Evolutionary conservation across 2,329 filamentous ascomycete species (phyloP), one percentile per base, ranked within the genome.

Genomic region (Chaetomiaceae sp.): DNA sequence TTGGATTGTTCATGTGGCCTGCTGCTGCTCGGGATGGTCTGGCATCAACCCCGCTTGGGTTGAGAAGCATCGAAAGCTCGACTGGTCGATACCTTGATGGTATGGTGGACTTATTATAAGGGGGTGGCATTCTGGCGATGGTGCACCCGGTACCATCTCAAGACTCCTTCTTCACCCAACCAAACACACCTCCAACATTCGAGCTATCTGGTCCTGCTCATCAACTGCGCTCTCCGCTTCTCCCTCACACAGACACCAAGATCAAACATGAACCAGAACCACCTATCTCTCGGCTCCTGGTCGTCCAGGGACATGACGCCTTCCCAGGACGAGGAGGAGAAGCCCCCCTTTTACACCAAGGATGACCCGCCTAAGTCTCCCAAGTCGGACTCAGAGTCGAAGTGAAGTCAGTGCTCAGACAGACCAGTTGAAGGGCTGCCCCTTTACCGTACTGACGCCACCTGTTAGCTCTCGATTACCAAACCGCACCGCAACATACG

Each of bases 41-140:
- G 53, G 36, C 42, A 51, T 51, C 53, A 51, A 55, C 53, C 53
- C 53, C 42, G 31, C 42, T 47, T 44, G 53, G 36, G 27, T 46
- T 31, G 23, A 37, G 9, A 9, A 33, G 31, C 12, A 9, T 17
- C n/a, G 15, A 19, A 23, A 20, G 20, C 19, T 39, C 39, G 14
- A 19, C 3, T 25, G 33, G 9, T n/a, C n/a, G n/a, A n/a, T n/a
- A n/a, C n/a, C n/a, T n/a, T 7, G 19, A 22, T 40, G 12, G 15
- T 36, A 27, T 15, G 23, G 40, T 25, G 33, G 45, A 54, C 14
- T 31, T 12, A 31, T 31, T 54, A 50, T 50, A 54, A 46, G 25
- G 20, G 14, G 46, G 40, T 17, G 27, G 19, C 15, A 39, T 25
- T 23, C n/a, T 20, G 29, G 33, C 12, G 6, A 11, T 7, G 6